phyloP scores from a whole-genome alignment of 805 yeast genomes.

The Zygosaccharomyces pseudorouxii region DNA sequence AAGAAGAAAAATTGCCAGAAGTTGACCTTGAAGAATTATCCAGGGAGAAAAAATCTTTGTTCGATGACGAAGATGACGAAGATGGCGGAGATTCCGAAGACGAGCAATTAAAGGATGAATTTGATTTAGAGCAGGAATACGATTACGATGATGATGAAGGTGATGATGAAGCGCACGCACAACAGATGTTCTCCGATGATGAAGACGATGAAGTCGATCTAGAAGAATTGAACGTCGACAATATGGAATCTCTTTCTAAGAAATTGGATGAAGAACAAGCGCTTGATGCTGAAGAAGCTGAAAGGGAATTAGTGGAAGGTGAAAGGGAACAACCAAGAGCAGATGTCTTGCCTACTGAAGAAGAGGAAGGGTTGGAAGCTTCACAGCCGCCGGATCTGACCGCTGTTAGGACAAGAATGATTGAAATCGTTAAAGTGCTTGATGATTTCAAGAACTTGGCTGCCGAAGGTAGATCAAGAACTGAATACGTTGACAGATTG shows the following conservation, averaged over 20 bases:
- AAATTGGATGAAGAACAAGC: conserved; percentile 57
- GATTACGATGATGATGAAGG: conserved; percentile 40
- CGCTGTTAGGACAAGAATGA: conserved; percentile 84
- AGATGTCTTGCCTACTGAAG: conserved; percentile 64
- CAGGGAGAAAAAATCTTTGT: conserved; percentile 66
- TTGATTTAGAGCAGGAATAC: conserved; percentile 57
- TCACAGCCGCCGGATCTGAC: conserved; percentile 69
- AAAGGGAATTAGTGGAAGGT: conserved; percentile 55
- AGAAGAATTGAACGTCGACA: conserved; percentile 70
- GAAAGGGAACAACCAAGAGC: conserved; percentile 67
- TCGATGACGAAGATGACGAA: conserved; percentile 47
- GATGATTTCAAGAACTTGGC: conserved; percentile 81
- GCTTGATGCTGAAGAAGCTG: conserved; percentile 59
- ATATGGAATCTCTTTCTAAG: conserved; percentile 74
- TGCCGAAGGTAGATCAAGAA: conserved; percentile 82
- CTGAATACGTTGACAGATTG: conserved; percentile 74
- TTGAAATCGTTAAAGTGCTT: conserved; percentile 88
- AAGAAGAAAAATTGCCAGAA: conserved; percentile 52
- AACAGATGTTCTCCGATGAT: conserved; percentile 80
- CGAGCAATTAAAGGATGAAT: conserved; percentile 39
- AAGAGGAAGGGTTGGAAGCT: conserved; percentile 54
- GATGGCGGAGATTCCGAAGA: conserved; percentile 22
- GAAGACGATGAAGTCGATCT: conserved; percentile 61
- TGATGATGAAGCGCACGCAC: conserved; percentile 35
- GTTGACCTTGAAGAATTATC: conserved; percentile 64